Evolutionary conservation across 2,329 filamentous ascomycete species (phyloP), one percentile per base, ranked within the genome.

Genomic region (Aspergillus transmontanensis): DNA sequence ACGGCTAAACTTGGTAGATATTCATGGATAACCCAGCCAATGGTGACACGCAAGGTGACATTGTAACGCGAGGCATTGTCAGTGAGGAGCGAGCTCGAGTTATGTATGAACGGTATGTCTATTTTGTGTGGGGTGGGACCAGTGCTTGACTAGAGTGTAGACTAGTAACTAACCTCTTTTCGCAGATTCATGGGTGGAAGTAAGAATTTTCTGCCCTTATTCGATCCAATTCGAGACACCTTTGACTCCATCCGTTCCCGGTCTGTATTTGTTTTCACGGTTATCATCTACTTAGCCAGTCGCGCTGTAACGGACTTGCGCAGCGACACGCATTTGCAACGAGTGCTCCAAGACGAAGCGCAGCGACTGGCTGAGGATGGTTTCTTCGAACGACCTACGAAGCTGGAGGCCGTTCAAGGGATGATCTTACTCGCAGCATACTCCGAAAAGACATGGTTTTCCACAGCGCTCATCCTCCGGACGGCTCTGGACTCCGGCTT

Each of bases 381-480:
- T 46, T 76, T 76, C 56, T 77, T 77, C 39, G 75, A 75, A 51
- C 70, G 75, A 4, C 75, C 75, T 2, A 77, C 75, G 0, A 77
- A 76, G 53, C 67, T 77, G 12, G 75, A 77, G 60, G 76, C 75
- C 0, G 75, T 77, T 0, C 75, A 77, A 43, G 75, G 75, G 5
- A 77, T 76, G 75, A 74, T 77, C 34, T 64, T 77, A 3, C 67
- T 77, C 0, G 75, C 75, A 1, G 75, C 75, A 3, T 77, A 77
- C 30, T 77, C 75, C 0, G 75, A 77, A 57, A 77, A 77, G 41
- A 75, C 75, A 1, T 76, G 75, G 75, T 77, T 77, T 54, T 77
- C 75, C 0, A 77, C 73, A 2, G 75, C 75, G 7, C 70, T 77
- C 10, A 77, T 77, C 58, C 64, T 77, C 23, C 73, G 75, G 21